These are phyloP conservation scores for Naumovozyma baii DNA, from an alignment of 805 yeast species.

Conservation along the genomic window DNA sequence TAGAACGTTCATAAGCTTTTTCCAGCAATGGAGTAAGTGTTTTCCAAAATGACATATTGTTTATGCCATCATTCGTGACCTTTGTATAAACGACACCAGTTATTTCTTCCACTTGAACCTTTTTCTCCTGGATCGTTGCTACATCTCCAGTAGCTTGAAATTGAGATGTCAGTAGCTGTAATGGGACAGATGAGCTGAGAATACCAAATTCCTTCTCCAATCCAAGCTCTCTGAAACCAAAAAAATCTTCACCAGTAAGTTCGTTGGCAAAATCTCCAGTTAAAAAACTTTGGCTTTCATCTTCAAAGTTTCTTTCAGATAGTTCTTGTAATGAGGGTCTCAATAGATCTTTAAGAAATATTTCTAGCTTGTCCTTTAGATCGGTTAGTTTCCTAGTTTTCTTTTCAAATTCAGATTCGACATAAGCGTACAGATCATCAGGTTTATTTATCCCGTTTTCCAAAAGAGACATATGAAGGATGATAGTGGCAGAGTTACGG, in stretches of 20 bases:
- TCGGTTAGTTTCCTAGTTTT: slow-evolving; percentile 64
- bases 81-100: slow-evolving; percentile 45
- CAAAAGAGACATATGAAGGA: slow-evolving; percentile 53
- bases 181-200: slow-evolving; percentile 75
- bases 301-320: slow-evolving; percentile 71
- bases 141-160: slow-evolving; percentile 61
- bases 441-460: slow-evolving; percentile 83
- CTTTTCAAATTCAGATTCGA: slow-evolving; percentile 60
- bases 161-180: slow-evolving; percentile 55
- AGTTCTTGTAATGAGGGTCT: slow-evolving; percentile 70
- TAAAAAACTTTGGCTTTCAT: slow-evolving; percentile 86
- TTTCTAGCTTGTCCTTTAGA: slow-evolving; percentile 53
- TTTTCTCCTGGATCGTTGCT: slow-evolving; percentile 42
- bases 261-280: slow-evolving; percentile 93
- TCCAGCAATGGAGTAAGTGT: slow-evolving; percentile 45
- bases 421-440: slow-evolving; percentile 62
- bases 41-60: slow-evolving; percentile 42
- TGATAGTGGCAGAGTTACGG: slow-evolving; percentile 29
- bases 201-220: slow-evolving; percentile 85
- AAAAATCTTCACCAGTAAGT: slow-evolving; percentile 86
- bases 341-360: slow-evolving; percentile 66
- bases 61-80: slow-evolving; percentile 43
- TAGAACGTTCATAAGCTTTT: slow-evolving; percentile 35
- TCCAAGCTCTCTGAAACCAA: slow-evolving; percentile 92
- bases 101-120: slow-evolving; percentile 55